phyloP scores from a whole-genome alignment of 1,284 basidiomycete genomes.

The Cryptococcus maquisensis region DNA sequence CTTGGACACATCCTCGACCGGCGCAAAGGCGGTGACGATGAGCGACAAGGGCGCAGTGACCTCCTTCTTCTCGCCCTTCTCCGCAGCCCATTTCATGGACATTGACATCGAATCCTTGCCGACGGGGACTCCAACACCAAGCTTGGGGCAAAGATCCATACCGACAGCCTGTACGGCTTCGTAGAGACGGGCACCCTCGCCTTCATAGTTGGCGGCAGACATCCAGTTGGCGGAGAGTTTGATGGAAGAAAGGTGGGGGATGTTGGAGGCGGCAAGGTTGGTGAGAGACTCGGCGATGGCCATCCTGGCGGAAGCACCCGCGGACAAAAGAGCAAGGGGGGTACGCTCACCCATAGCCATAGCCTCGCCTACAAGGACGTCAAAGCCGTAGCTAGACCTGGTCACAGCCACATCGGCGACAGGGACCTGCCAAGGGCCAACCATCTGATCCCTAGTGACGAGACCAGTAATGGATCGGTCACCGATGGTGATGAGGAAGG shows the following conservation, averaged over 20 bases:
- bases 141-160: conserved; percentile 87
- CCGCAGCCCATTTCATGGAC: conserved; percentile 86
- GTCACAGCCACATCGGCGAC: conserved; percentile 97
- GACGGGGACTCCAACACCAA: conserved; percentile 92
- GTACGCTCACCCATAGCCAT: conserved; percentile 98
- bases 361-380: conserved; percentile 78
- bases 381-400: conserved; percentile 88
- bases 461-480: conserved; percentile 92
- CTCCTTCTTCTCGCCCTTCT: conserved; percentile 64
- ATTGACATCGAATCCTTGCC: conserved; percentile 99
- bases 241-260: conserved; percentile 67
- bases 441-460: conserved; percentile 96
- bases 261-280: conserved; percentile 79
- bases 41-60: conserved; percentile 88
- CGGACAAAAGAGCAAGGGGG: conserved; percentile 78
- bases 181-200: conserved; percentile 87
- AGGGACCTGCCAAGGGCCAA: conserved; percentile 97
- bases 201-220: conserved; percentile 85
- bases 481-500: conserved; percentile 97
- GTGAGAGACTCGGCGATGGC: conserved; percentile 91
- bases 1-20: conserved; percentile 68
- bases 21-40: conserved; percentile 91
- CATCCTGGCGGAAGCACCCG: conserved; percentile 90
- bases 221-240: conserved; percentile 99
- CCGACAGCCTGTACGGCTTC: conserved; percentile 91